Percentiles rank a stretch among this genome's conserved stretches.
These are phyloP conservation scores for Sisymbrium altissimum DNA, from an alignment of 345 rosid genomes.

Conservation along the genomic window DNA sequence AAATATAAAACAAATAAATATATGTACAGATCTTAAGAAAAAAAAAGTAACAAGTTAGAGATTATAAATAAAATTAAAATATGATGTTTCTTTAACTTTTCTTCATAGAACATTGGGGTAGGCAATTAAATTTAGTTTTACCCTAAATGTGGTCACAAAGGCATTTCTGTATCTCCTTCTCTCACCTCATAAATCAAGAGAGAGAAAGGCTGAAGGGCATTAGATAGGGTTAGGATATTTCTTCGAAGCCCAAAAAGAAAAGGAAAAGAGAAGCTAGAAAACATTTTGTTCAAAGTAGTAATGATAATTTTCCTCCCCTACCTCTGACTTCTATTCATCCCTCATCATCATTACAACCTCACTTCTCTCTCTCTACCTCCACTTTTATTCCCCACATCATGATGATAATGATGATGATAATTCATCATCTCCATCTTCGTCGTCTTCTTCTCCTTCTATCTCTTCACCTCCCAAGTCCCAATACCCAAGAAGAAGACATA, in stretches of 20 bases:
- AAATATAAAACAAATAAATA: background rate
- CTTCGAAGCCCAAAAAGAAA: conserved; percentile 1
- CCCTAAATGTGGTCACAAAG: background rate
- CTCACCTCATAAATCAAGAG: background rate
- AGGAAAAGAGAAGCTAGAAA: conserved; percentile 16
- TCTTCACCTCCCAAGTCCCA: conserved; percentile 36
- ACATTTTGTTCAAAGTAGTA: conserved; percentile 30
- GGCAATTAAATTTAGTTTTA: background rate
- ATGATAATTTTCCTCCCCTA: conserved; percentile 33
- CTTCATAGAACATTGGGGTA: background rate
- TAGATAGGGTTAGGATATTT: conserved; percentile 30
- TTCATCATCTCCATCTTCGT: conserved; percentile 21
- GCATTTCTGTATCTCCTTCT: background rate
- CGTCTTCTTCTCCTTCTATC: conserved; percentile 31
- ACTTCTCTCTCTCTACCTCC: conserved; percentile 27
- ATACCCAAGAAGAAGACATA: conserved; percentile 24
- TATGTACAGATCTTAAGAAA: background rate
- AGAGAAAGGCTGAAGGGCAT: conserved; percentile 13
- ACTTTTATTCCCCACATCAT: conserved; percentile 33
- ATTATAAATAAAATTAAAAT: background rate
- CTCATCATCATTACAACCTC: conserved; percentile 40
- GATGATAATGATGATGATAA: conserved; percentile 27
- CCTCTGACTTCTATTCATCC: conserved; percentile 32
- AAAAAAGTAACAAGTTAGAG: background rate
- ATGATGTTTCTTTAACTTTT: background rate